A percentile compares a stretch with the other conserved stretches of the same genome.
These are phyloP conservation scores for Blastosporella zonata DNA, from an alignment of 1,284 basidiomycete species.

Conservation along the genomic window DNA sequence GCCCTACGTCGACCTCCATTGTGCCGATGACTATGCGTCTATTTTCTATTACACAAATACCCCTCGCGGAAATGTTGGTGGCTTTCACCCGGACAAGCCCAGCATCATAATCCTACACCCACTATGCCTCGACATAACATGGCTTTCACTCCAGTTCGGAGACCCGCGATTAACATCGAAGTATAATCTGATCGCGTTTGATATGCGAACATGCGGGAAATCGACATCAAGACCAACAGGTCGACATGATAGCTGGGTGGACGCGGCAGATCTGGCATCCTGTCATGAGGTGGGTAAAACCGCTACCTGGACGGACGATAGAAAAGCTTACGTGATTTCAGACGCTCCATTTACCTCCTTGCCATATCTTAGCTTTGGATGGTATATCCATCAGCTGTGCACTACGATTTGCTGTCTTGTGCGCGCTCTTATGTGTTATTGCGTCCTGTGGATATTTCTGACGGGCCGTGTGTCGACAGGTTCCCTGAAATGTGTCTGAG, in stretches of 20 bases:
- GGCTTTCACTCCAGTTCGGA: constrained; percentile 64
- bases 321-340: constrained; percentile 25
- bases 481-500: constrained; percentile 72
- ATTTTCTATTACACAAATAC: constrained; percentile 71
- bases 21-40: constrained; percentile 61
- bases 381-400: constrained; percentile 49
- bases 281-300: constrained; percentile 51
- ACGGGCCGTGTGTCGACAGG: constrained; percentile 32
- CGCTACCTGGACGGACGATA: background rate
- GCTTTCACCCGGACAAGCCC: constrained; percentile 62
- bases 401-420: constrained; percentile 63
- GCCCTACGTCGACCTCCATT: constrained; percentile 69
- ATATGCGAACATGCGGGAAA: constrained; percentile 65
- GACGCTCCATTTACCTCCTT: constrained; percentile 61
- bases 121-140: constrained; percentile 61
- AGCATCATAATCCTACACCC: constrained; percentile 68
- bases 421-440: constrained; percentile 18
- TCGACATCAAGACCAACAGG: constrained; percentile 52
- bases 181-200: constrained; percentile 73
- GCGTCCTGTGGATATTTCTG: background rate
- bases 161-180: constrained; percentile 55
- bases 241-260: constrained; percentile 68
- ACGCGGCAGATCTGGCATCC: constrained; percentile 69
- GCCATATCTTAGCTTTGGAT: constrained; percentile 68
- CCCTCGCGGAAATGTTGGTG: constrained; percentile 50